Evolutionary conservation across 441 rosid genomes (phyloP).

Genomic region (Euphorbia schlechtendalii): DNA sequence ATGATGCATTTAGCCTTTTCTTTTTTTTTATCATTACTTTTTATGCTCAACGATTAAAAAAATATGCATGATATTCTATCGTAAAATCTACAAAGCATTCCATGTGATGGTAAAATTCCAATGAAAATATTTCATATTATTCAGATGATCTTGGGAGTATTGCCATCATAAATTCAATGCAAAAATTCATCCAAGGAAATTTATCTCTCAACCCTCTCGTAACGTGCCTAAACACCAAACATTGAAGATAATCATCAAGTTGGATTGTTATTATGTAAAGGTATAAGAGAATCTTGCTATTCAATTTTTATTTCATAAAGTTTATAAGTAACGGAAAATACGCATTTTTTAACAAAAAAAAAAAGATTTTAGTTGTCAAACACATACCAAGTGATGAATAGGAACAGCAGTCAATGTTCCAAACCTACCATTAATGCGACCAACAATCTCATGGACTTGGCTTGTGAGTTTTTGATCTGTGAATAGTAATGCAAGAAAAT

Average conservation of each 20-base stretch:
- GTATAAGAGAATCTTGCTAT: neutral
- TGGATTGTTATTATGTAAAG: neutral
- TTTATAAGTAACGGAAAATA: neutral
- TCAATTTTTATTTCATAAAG: neutral
- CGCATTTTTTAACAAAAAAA: conserved; percentile 1
- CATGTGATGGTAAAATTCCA: neutral
- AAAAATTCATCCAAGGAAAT: neutral
- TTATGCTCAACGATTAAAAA: neutral
- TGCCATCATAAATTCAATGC: neutral
- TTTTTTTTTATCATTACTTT: neutral
- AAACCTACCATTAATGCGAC: conserved; percentile 98
- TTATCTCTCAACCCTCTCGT: neutral
- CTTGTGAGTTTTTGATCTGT: conserved; percentile 99
- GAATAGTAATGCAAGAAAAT: conserved; percentile 13
- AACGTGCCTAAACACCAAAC: neutral
- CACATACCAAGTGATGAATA: conserved; percentile 91
- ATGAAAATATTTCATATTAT: neutral
- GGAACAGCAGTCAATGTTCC: conserved; percentile 94
- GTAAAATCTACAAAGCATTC: neutral
- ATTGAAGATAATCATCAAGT: neutral
- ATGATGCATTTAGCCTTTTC: too few species aligned
- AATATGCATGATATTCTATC: neutral
- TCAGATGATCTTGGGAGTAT: neutral
- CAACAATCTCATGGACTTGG: conserved; percentile 99
- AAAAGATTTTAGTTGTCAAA: conserved; percentile 11